phyloP scores from a whole-genome alignment of 1,284 basidiomycete genomes.

The Vanrija pseudolonga region DNA sequence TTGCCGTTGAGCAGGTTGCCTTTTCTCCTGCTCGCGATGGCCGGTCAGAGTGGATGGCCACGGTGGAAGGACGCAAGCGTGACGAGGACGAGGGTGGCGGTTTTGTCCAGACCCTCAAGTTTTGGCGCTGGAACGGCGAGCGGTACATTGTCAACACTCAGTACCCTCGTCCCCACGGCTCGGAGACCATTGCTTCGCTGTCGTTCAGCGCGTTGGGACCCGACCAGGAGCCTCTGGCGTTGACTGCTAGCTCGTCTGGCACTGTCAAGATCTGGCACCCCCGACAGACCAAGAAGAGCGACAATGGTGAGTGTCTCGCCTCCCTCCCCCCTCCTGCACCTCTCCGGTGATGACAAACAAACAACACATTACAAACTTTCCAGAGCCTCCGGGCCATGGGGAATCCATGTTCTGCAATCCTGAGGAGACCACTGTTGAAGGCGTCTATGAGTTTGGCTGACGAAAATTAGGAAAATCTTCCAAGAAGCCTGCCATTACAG shows the following conservation, averaged over 20 bases:
- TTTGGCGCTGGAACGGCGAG: conserved; percentile 65
- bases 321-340: too few relatives aligned
- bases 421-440: conserved; percentile 22
- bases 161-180: conserved; percentile 82
- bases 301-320: conserved; percentile 37
- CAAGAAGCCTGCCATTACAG: conserved; percentile 29
- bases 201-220: conserved; percentile 55
- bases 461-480: conserved; percentile 25
- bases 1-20: conserved; percentile 67
- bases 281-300: conserved; percentile 39
- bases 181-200: conserved; percentile 61
- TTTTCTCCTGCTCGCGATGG: conserved; percentile 55
- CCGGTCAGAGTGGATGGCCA: conserved; percentile 82
- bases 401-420: conserved; percentile 50
- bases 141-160: conserved; percentile 68
- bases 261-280: conserved; percentile 52
- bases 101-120: conserved; percentile 75
- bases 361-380: conserved; percentile 47
- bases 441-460: neutral
- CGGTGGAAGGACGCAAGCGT: conserved; percentile 71
- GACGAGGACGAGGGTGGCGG: conserved; percentile 56
- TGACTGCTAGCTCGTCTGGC: conserved; percentile 49
- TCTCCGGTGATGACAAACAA: conserved; percentile 39
- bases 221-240: conserved; percentile 35
- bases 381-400: conserved; percentile 34